Evolutionary conservation across 306 rosid species (phyloP), one percentile per base, ranked within the genome.

Genomic region (Cicer bijugum): DNA sequence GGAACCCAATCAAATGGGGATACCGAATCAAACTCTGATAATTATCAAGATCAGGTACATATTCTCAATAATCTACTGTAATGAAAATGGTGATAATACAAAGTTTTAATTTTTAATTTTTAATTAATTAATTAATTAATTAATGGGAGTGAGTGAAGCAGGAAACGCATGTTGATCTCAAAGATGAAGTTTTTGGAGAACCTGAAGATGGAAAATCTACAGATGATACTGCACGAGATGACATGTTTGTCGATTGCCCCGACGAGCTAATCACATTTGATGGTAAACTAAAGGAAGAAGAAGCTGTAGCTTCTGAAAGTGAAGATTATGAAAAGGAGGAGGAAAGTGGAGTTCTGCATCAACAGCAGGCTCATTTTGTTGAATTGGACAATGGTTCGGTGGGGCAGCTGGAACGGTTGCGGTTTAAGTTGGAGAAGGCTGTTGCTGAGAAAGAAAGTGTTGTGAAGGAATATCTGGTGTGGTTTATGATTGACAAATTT

Each of bases 231-330:
- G 85, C 82, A 19, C 87, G 76, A 61, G 97, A 93, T 72, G 95
- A 89, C 70, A 84, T 86, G 96, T 94, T 94, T 74, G 97, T 87
- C 6, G 99, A 94, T 84, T 88, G 95, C 80, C 84, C 97, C 0
- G 99, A 94, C 35, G 99, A 91, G 86, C 71, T 89, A 72, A 78
- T 5, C 28, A 20, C 84, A 12, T 16, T 73, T 8, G 88, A 84
- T 70, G 80, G 76, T 28, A 75, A 63, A 69, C 82, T 37, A 67
- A 79, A 72, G 78, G 97, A 87, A 53, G 89, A 82, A 60, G 89
- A 78, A 60, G 75, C 62, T 7, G 77, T 43, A n/a, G 76, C 65
- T 19, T 53, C n/a, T 0, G 83, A 51, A 35, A 75, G 16, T 62
- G 84, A 73, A 58, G 86, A 28, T 28, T 28, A 78, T 58, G 88